Evolutionary conservation across 1,139 yeast genomes (phyloP).

Genomic region (Yueomyces sp.): DNA sequence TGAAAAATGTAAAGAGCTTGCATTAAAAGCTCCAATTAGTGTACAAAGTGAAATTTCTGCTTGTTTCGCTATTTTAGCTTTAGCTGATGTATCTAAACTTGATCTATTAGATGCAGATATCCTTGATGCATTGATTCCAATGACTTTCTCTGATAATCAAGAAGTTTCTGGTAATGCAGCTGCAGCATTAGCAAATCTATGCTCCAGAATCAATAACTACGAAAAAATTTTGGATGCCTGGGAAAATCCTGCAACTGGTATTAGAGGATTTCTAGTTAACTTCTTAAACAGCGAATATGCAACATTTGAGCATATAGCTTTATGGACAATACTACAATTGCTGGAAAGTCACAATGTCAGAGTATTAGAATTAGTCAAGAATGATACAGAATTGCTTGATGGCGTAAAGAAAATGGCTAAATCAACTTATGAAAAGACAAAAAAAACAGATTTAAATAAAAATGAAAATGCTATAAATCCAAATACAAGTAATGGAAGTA

Average conservation of each 20-base stretch:
- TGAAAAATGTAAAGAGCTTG: conserved; percentile 81
- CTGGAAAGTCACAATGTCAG: conserved; percentile 76
- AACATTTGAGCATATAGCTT: conserved; percentile 96
- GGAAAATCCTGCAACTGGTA: conserved; percentile 74
- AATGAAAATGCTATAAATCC: conserved; percentile 1
- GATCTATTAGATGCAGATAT: conserved; percentile 76
- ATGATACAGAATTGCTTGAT: conserved; percentile 41
- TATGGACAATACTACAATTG: conserved; percentile 91
- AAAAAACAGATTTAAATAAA: conserved; percentile 14
- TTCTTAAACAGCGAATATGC: conserved; percentile 79
- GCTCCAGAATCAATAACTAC: conserved; percentile 72
- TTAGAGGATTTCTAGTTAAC: conserved; percentile 68
- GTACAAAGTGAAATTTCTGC: conserved; percentile 96
- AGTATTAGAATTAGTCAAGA: conserved; percentile 51
- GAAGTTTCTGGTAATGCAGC: conserved; percentile 98
- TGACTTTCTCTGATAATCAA: conserved; percentile 76
- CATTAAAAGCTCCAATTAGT: conserved; percentile 68
- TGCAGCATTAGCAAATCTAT: conserved; percentile 91
- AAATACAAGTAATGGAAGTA: conserved; percentile 6
- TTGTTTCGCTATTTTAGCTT: conserved; percentile 89
- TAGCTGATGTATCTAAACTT: conserved; percentile 89
- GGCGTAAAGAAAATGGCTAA: conserved; percentile 43
- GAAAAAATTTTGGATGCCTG: conserved; percentile 69
- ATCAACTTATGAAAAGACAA: conserved; percentile 24
- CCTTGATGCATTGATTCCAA: conserved; percentile 78